A percentile compares a stretch with the other conserved stretches of the same genome.
These are phyloP conservation scores for Penicillium maclennaniae DNA, from an alignment of 495 filamentous ascomycete species.

Conservation along the genomic window DNA sequence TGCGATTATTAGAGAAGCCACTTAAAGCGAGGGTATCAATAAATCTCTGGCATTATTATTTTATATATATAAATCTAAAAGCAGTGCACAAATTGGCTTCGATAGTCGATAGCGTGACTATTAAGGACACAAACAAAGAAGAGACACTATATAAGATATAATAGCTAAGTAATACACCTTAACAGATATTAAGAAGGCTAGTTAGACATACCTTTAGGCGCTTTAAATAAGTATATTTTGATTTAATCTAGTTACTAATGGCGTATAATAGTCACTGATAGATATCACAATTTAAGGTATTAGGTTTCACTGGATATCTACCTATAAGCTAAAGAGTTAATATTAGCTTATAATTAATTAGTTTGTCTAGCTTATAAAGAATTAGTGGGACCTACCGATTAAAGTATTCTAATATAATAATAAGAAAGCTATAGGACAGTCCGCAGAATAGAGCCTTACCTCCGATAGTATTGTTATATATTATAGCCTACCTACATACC, in stretches of 20 bases:
- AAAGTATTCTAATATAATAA: conserved; percentile 4
- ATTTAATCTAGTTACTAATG: conserved; percentile 1
- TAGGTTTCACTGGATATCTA: background rate
- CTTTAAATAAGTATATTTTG: conserved; percentile 1
- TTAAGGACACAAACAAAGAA: background rate
- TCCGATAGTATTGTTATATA: background rate
- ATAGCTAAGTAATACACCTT: background rate
- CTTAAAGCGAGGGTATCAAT: background rate
- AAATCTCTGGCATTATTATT: background rate
- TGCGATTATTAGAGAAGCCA: background rate
- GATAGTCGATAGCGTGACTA: background rate
- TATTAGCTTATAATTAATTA: background rate
- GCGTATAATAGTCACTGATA: background rate
- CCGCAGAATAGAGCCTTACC: background rate
- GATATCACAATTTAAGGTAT: conserved; percentile 11
- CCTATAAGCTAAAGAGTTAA: background rate
- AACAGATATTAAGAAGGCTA: conserved; percentile 1
- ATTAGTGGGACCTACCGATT: conserved; percentile 1
- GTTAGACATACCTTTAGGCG: background rate
- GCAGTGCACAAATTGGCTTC: background rate
- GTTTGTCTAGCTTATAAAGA: background rate
- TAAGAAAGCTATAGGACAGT: background rate
- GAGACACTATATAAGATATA: background rate
- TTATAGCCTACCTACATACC: background rate
- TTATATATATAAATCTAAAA: background rate